Percentiles rank a stretch among this genome's conserved stretches.
These are phyloP conservation scores for Elongisporangium prolatum DNA, from an alignment of 352 stramenopile species.

Conservation along the genomic window DNA sequence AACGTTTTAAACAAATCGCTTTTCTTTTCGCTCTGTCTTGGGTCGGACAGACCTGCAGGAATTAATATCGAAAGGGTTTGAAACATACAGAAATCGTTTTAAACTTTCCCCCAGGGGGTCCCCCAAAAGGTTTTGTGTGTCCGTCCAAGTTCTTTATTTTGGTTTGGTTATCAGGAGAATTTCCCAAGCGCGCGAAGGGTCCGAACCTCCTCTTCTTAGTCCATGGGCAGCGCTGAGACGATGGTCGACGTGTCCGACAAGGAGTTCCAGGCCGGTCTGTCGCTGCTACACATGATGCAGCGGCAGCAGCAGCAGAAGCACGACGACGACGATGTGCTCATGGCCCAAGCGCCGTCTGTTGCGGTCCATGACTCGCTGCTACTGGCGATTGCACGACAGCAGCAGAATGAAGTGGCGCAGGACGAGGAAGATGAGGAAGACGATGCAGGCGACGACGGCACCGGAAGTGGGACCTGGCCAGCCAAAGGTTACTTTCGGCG, in stretches of 20 bases:
- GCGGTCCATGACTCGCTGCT: constrained; percentile 31
- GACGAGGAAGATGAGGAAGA: constrained; percentile 10
- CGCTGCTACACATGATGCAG: constrained; percentile 64
- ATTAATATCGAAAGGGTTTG: constrained; percentile 31
- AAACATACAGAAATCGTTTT: constrained; percentile 9
- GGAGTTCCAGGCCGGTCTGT: constrained; percentile 57
- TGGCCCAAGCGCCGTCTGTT: constrained; percentile 5
- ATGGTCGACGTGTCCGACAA: constrained; percentile 30
- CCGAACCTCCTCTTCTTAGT: not conserved
- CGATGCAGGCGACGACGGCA: not conserved
- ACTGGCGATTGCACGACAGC: constrained; percentile 31
- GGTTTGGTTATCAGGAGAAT: constrained; percentile 8
- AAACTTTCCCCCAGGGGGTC: not conserved
- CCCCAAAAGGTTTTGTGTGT: constrained; percentile 15
- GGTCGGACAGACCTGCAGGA: too few species aligned
- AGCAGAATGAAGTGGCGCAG: constrained; percentile 3
- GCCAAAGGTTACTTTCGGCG: constrained; percentile 18
- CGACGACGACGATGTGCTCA: constrained; percentile 1
- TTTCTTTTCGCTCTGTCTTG: not conserved
- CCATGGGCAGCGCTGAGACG: constrained; percentile 5
- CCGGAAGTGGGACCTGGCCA: not conserved
- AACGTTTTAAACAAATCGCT: not conserved
- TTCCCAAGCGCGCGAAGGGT: constrained; percentile 3
- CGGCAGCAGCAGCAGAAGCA: constrained; percentile 6
- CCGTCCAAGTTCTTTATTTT: constrained; percentile 17